These are phyloP conservation scores for Perkinsela sp. DNA, from an alignment of 208 protist species.

Conservation along the genomic window DNA sequence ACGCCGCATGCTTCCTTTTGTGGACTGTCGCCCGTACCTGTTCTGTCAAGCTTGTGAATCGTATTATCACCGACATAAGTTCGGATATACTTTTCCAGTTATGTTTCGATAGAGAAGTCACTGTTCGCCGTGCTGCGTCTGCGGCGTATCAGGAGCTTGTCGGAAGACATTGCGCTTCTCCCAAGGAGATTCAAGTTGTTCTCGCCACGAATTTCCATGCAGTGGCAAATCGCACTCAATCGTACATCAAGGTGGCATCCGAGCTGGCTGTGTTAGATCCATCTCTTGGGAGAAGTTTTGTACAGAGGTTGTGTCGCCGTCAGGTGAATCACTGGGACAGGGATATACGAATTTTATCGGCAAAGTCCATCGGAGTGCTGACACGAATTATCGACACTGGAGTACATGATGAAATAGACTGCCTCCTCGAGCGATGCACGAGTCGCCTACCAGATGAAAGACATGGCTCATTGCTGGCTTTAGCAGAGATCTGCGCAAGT, in stretches of 20 bases:
- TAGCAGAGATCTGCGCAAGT: too few species aligned
- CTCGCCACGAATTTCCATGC: slow-evolving; percentile 83
- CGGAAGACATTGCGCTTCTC: slow-evolving; percentile 67
- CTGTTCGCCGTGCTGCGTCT: slow-evolving; percentile 60
- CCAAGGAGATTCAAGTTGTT: slow-evolving; percentile 84
- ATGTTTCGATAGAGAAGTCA: slow-evolving; percentile 65
- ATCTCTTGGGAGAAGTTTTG: slow-evolving; percentile 43
- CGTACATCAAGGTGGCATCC: slow-evolving; percentile 54
- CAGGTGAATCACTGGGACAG: slow-evolving; percentile 72
- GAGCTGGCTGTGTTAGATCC: slow-evolving; percentile 17
- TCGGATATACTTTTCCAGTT: slow-evolving; percentile 33
- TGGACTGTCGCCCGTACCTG: slow-evolving; percentile 94
- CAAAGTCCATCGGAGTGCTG: slow-evolving; percentile 43
- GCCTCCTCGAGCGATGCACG: too few species aligned
- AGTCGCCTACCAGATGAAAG: too few species aligned
- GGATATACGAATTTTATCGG: slow-evolving; percentile 36
- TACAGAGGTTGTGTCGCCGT: slow-evolving; percentile 38
- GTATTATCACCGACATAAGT: slow-evolving; percentile 38
- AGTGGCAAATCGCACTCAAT: slow-evolving; percentile 50
- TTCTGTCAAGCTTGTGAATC: slow-evolving; percentile 39
- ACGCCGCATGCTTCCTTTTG: slow-evolving; percentile 88
- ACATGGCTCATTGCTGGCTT: too few species aligned
- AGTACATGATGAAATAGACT: too few species aligned
- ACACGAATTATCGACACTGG: too few species aligned
- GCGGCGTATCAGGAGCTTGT: slow-evolving; percentile 75